phyloP scores from a whole-genome alignment of 2,329 filamentous ascomycete species.

The Epichloe baconii region DNA sequence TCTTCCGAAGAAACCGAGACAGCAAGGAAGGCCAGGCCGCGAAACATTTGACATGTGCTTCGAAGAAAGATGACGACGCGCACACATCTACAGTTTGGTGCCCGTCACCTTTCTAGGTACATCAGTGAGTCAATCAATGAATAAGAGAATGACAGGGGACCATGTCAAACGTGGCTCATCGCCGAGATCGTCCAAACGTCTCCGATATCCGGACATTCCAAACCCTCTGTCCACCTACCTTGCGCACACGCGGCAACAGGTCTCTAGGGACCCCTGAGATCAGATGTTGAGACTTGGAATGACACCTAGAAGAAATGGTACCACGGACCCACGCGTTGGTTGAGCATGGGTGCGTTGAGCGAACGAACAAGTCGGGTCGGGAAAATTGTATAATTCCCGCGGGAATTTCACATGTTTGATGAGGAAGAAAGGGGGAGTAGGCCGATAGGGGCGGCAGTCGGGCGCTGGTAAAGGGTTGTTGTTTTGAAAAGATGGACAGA shows the following conservation, averaged over 20 bases:
- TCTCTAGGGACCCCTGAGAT: neutral
- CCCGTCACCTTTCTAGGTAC: too few relatives aligned
- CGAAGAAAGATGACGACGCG: too few relatives aligned
- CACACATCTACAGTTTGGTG: too few relatives aligned
- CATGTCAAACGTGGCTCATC: neutral
- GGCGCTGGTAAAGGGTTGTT: slow-evolving; percentile 2
- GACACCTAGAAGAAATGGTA: neutral
- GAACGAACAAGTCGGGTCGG: neutral
- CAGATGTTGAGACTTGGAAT: neutral
- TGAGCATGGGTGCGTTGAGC: neutral
- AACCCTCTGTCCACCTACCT: neutral
- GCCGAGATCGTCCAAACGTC: neutral
- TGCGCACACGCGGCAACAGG: neutral
- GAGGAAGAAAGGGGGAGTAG: neutral
- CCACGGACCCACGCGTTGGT: too few relatives aligned
- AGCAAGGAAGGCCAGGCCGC: neutral
- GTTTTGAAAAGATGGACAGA: neutral
- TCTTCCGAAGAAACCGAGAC: neutral
- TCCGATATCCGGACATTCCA: neutral
- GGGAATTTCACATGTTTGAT: neutral
- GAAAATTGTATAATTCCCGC: neutral
- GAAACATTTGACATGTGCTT: neutral
- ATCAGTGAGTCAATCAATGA: too few relatives aligned
- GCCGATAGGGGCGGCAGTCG: neutral
- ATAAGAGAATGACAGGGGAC: too few relatives aligned